phyloP scores from a whole-genome alignment of 2,329 filamentous ascomycete genomes.

The Xylariaceae sp. region DNA sequence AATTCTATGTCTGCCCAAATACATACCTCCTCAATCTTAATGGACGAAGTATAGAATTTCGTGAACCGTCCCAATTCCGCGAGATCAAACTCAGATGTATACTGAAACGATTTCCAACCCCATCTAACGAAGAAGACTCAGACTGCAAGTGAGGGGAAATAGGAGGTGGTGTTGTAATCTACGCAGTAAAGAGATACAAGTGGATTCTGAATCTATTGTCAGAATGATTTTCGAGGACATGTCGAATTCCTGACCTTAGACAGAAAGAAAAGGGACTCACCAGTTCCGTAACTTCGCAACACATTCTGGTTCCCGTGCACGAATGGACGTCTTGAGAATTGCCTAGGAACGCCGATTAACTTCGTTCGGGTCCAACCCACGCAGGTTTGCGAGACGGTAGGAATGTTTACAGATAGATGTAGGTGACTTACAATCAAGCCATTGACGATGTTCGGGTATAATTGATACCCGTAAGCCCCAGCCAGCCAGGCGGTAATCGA shows the following conservation, averaged over 20 bases:
- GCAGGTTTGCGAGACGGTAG: no score
- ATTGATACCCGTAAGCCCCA: constrained; percentile 24
- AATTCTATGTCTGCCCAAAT: no score
- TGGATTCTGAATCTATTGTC: constrained; percentile 23
- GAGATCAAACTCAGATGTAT: no score
- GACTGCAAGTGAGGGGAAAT: constrained; percentile 8
- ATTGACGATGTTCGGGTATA: constrained; percentile 31
- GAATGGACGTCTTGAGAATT: constrained; percentile 17
- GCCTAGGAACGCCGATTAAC: constrained; percentile 17
- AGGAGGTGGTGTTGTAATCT: no score
- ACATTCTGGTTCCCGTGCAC: constrained; percentile 30
- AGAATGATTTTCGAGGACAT: neutral
- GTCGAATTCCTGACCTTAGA: no score
- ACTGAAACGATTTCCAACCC: no score
- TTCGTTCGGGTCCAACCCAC: neutral
- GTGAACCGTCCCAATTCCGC: no score
- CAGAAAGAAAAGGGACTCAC: constrained; percentile 20
- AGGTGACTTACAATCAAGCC: constrained; percentile 30
- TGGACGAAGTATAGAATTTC: no score
- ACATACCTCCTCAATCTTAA: no score
- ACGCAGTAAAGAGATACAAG: constrained; percentile 28
- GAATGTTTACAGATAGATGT: no score
- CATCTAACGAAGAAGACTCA: no score
- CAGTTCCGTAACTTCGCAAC: constrained; percentile 30
- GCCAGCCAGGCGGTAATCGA: constrained; percentile 29